phyloP scores from a whole-genome alignment of 2,329 filamentous ascomycete genomes.

The Kalmusia sp. region DNA sequence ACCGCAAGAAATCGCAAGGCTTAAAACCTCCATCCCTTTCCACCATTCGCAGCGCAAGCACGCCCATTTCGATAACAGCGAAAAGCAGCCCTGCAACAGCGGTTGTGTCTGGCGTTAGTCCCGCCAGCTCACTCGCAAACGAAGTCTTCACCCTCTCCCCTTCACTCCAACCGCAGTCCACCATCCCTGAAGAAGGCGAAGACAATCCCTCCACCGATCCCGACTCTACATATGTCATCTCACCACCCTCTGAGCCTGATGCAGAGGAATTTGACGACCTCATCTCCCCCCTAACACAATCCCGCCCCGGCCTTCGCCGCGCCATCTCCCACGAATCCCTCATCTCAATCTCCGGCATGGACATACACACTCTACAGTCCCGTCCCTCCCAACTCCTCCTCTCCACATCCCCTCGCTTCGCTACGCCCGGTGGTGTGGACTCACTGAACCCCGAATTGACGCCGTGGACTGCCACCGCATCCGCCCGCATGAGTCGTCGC shows the following conservation, averaged over 20 bases:
- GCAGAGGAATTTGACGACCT: slow-evolving; percentile 39
- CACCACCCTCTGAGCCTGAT: slow-evolving; percentile 10
- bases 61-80: slow-evolving; percentile 39
- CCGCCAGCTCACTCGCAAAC: slow-evolving; percentile 38
- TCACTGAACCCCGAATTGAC: slow-evolving; percentile 49
- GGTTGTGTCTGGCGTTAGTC: slow-evolving; percentile 39
- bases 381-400: slow-evolving; percentile 77
- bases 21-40: slow-evolving; percentile 39
- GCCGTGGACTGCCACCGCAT: slow-evolving; percentile 55
- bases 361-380: slow-evolving; percentile 82
- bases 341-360: slow-evolving; percentile 84
- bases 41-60: slow-evolving; percentile 40
- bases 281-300: slow-evolving; percentile 36
- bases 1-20: slow-evolving; percentile 32
- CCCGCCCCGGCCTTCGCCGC: slow-evolving; percentile 63
- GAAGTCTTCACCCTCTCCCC: slow-evolving; percentile 38
- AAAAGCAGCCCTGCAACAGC: slow-evolving; percentile 45
- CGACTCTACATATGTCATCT: slow-evolving; percentile 30
- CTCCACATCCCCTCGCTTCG: slow-evolving; percentile 58
- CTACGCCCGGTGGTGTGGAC: slow-evolving; percentile 53
- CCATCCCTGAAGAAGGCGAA: slow-evolving; percentile 47
- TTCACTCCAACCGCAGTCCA: slow-evolving; percentile 32
- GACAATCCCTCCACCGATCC: slow-evolving; percentile 20
- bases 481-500: slow-evolving; percentile 58
- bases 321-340: slow-evolving; percentile 85